Base-by-base conservation (phyloP, 2,329 filamentous ascomycete genomes). In the Colletotrichum echinochloae region DNA sequence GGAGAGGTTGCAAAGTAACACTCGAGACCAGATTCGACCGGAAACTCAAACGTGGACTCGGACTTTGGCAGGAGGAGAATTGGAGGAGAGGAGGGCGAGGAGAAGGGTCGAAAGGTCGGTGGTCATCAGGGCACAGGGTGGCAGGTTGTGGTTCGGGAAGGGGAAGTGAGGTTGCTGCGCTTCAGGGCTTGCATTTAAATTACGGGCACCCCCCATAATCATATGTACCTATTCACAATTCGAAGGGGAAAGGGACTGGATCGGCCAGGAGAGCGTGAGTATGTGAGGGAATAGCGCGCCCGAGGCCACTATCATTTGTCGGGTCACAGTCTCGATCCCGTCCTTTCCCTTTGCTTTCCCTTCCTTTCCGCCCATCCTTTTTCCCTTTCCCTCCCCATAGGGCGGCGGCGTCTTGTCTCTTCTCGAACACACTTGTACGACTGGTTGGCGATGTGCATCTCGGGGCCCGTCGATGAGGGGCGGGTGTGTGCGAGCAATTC, bases 181-280 rank as follows among this genome's bases (percentile, higher is more conserved):
- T 46, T 70, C 67, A 70, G 67, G 67, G 67, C 64, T 61, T 52
- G 67, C 67, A 70, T 70, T 70, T 67, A 70, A 70, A 70, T 70
- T 70, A 67, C 66, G 64, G 64, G 56, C 64, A 70, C 52, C 67
- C 66, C 66, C 67, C 64, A 70, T 70, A 61, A 70, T 67, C 55
- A 63, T 63, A 60, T n/a, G n/a, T n/a, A n/a, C n/a, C n/a, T n/a
- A n/a, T 55, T 70, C 55, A 66, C 65, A 70, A 70, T 54, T 51
- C 56, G 51, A 70, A 28, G 16, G 16, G 44, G 33, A 51, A 61
- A 26, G 44, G 63, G 63, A 56, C 56, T 60, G 62, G 63, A 56
- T 66, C 55, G 67, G 66, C 66, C 61, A 52, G 55, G 54, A 66
- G 30, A n/a, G n/a, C n/a, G n/a, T n/a, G 41, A 48, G 16, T 1